phyloP scores from a whole-genome alignment of 306 rosid genomes.

The Mucuna pruriens region DNA sequence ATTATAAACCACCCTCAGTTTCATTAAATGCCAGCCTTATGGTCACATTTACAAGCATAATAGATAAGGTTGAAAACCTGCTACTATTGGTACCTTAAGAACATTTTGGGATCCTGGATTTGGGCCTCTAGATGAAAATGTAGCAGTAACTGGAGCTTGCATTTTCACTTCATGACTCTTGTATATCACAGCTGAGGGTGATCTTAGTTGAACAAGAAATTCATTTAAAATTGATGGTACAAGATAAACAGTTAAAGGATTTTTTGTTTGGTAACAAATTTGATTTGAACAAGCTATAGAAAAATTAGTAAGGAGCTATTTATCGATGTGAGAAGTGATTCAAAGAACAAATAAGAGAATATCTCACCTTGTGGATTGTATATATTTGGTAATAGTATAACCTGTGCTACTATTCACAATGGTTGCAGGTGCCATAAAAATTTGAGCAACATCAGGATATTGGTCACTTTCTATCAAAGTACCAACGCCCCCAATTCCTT shows the following conservation, averaged over 20 bases:
- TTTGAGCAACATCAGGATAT: constrained; percentile 60
- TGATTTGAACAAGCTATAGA: background rate
- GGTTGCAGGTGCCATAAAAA: constrained; percentile 84
- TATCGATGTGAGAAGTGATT: background rate
- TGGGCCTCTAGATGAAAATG: constrained; percentile 88
- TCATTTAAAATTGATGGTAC: constrained; percentile 12
- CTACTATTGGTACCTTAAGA: constrained; percentile 60
- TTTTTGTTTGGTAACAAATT: constrained; percentile 16
- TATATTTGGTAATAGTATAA: constrained; percentile 46
- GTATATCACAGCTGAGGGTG: constrained; percentile 69
- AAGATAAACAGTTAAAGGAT: constrained; percentile 13
- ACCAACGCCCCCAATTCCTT: constrained; percentile 69
- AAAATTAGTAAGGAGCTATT: background rate
- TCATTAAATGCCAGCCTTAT: background rate
- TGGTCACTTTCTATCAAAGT: constrained; percentile 50
- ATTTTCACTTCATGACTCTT: constrained; percentile 46
- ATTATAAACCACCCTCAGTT: background rate
- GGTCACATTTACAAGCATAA: background rate
- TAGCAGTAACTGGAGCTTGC: constrained; percentile 61
- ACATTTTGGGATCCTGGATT: constrained; percentile 56
- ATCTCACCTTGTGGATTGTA: constrained; percentile 66
- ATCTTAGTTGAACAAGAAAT: constrained; percentile 48
- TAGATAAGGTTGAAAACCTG: constrained; percentile 6
- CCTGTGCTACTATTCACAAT: constrained; percentile 57
- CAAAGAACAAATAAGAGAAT: background rate